These are phyloP conservation scores for Helicostylum pulchrum DNA, from an alignment of 192 early-diverging fungal species.

Conservation along the genomic window DNA sequence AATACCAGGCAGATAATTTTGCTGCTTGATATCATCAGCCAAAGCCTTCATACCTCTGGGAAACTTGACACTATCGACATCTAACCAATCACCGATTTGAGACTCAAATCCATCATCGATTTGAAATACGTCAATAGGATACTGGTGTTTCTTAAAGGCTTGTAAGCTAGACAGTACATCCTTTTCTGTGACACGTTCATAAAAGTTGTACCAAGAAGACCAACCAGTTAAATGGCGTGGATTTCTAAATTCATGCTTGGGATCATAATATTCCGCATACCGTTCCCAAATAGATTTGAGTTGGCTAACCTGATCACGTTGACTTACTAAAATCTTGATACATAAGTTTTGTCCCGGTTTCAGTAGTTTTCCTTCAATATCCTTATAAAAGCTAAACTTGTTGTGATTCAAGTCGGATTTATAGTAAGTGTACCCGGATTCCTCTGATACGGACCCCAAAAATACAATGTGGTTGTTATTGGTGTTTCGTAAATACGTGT, in stretches of 20 bases:
- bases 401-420: conserved; percentile 31
- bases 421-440: conserved; percentile 44
- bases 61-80: conserved; percentile 32
- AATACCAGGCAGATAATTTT: conserved; percentile 38
- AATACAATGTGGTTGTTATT: conserved; percentile 14
- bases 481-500: conserved; percentile 37
- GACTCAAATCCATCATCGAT: conserved; percentile 49
- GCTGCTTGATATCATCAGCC: conserved; percentile 31
- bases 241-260: conserved; percentile 8
- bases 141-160: conserved; percentile 21
- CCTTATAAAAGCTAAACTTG: conserved; percentile 38
- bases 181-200: conserved; percentile 42
- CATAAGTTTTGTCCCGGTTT: not conserved
- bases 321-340: conserved; percentile 13
- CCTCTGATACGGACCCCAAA: conserved; percentile 42
- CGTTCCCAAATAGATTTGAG: conserved; percentile 23
- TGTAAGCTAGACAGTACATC: conserved; percentile 36
- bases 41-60: conserved; percentile 43
- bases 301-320: conserved; percentile 14
- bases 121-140: conserved; percentile 47
- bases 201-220: conserved; percentile 47
- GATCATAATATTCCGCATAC: conserved; percentile 33
- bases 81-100: conserved; percentile 49
- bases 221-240: conserved; percentile 36
- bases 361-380: conserved; percentile 44